These are phyloP conservation scores for Xanthoparmelia taractica DNA, from an alignment of 495 filamentous ascomycete genomes.

Conservation along the genomic window DNA sequence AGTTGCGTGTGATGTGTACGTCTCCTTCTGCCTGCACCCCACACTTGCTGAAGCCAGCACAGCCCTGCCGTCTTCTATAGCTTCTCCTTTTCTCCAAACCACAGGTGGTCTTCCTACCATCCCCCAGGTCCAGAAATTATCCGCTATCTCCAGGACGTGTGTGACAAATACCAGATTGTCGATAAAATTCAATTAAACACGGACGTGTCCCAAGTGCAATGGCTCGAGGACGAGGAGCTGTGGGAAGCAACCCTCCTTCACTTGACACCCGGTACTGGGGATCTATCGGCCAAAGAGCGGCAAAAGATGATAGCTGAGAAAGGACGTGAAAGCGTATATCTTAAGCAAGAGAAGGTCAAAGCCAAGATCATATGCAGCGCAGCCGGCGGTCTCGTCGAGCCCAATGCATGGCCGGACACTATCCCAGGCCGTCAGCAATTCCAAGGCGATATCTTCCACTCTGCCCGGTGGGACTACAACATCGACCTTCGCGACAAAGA, in stretches of 20 bases:
- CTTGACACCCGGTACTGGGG: conserved; percentile 47
- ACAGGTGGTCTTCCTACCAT: conserved; percentile 49
- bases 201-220: conserved; percentile 41
- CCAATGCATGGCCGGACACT: conserved; percentile 41
- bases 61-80: conserved; percentile 54
- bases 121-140: conserved; percentile 50
- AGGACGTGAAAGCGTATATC: conserved; percentile 35
- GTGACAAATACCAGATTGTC: conserved; percentile 48
- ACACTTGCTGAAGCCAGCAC: conserved; percentile 9
- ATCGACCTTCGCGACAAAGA: conserved; percentile 44
- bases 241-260: conserved; percentile 49
- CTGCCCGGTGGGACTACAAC: conserved; percentile 47
- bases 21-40: conserved; percentile 17
- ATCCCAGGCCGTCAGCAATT: conserved; percentile 50
- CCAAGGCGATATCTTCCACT: conserved; percentile 49
- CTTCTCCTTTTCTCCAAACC: conserved; percentile 55
- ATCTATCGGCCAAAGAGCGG: conserved; percentile 34
- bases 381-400: conserved; percentile 49
- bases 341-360: conserved; percentile 40
- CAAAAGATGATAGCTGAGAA: conserved; percentile 28
- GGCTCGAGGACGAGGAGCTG: conserved; percentile 43
- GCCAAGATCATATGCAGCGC: conserved; percentile 51
- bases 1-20: conserved; percentile 46
- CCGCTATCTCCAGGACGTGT: conserved; percentile 52
- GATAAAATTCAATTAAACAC: conserved; percentile 55